Base-by-base conservation (phyloP, 2,329 filamentous ascomycete genomes). In the Aplosporella prunicola region DNA sequence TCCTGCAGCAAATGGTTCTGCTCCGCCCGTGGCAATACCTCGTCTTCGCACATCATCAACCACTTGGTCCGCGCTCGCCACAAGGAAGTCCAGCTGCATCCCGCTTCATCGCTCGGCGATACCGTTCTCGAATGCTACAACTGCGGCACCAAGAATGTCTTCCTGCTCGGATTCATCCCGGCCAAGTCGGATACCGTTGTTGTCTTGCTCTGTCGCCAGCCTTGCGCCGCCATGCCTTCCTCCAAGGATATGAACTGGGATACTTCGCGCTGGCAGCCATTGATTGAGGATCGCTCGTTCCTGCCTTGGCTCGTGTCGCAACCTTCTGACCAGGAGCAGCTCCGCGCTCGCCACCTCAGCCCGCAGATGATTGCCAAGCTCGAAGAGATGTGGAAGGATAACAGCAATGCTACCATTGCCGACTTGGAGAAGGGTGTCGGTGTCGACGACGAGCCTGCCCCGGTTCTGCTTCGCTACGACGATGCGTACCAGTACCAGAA, bases 231-330 rank as follows among this genome's bases (percentile, higher is more conserved):
- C 18, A 89, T 84, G 65, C 83, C 88, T 2, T 96, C 91, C 22
- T 89, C 86, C 47, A 98, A 98, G 64, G 91, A 98, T 54, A 96
- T 98, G 88, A 98, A 91, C 60, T 98, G 91, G 91, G 91, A 98
- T 59, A 93, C 88, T 5, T 93, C 89, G 17, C 79, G 88, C 56
- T 98, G 91, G 91, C 88, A 96, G 58, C 91, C 91, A 9, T 71
- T 98, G 41, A 96, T 98, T 47, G 88, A 95, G 61, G 91, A 98
- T 55, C 85, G 91, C 33, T 91, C 87, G 11, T 98, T 98, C 57
- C 65, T 98, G 24, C 74, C 82, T 25, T 98, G 91, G 91, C 82
- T 98, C 16, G 89, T 98, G 6, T 77, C 79, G 30, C 72, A 82
- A 8, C 91, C 91, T 1, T 84, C 83, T 22, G 93, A 98, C 55